Percentiles rank a stretch among this genome's conserved stretches.
Conservation (phyloP, 2,329 filamentous ascomycete genomes). For the Davidsoniella virescens region DNA sequence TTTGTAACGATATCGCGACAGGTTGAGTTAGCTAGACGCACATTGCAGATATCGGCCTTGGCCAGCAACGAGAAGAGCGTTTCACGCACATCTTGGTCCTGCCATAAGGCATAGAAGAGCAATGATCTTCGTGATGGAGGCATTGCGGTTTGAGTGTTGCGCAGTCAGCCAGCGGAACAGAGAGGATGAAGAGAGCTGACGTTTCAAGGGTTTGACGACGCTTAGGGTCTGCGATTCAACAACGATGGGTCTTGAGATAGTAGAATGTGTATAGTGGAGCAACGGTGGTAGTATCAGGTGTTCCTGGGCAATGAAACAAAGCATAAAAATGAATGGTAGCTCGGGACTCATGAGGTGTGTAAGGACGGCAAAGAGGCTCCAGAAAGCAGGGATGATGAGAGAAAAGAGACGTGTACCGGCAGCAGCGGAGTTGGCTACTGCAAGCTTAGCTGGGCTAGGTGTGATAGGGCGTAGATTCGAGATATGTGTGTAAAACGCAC, state of each 20-base stretch:
- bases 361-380: neutral
- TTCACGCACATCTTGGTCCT: conserved; percentile 33
- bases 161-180: conserved; percentile 10
- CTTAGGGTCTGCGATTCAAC: neutral
- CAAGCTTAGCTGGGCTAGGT: no score
- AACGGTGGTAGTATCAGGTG: neutral
- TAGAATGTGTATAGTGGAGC: neutral
- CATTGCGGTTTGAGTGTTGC: conserved; percentile 5
- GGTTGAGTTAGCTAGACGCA: conserved; percentile 53
- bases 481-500: no score
- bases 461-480: no score
- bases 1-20: conserved; percentile 55
- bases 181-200: conserved; percentile 5
- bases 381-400: no score
- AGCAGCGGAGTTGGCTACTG: no score
- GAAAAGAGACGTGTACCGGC: no score
- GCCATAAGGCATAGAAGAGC: conserved; percentile 38
- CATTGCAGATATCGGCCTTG: conserved; percentile 35
- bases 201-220: neutral
- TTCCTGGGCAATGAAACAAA: conserved; percentile 4
- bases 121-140: conserved; percentile 19
- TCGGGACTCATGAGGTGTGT: conserved; percentile 3
- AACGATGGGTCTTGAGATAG: neutral
- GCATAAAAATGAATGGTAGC: conserved; percentile 5
- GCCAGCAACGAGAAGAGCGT: conserved; percentile 32